Percentiles rank a stretch among this genome's conserved stretches.
phyloP scores from a whole-genome alignment of 768 basidiomycete species.

The Cyclocybe aegerita region DNA sequence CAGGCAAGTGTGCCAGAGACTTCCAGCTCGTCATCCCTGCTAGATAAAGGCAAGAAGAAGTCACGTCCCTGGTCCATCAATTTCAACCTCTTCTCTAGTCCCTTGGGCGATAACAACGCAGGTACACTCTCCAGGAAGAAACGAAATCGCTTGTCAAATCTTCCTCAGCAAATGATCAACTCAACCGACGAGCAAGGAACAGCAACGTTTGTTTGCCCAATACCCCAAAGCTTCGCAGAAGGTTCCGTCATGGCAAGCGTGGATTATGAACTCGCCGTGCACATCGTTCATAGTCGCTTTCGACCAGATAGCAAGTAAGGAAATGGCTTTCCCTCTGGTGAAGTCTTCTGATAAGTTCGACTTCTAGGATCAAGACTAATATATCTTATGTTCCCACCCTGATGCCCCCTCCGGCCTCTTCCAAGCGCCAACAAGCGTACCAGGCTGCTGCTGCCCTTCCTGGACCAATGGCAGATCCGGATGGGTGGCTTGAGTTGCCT shows the following conservation, averaged over 20 bases:
- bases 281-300: constrained; percentile 1
- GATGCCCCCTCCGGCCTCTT: constrained; percentile 28
- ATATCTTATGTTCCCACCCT: constrained; percentile 16
- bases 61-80: neutral
- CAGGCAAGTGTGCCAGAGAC: neutral
- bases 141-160: neutral
- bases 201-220: neutral
- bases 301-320: constrained; percentile 3
- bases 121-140: neutral
- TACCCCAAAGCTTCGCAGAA: constrained; percentile 3
- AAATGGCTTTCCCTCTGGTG: neutral
- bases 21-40: too few relatives aligned
- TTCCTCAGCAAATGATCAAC: neutral
- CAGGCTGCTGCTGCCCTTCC: constrained; percentile 20
- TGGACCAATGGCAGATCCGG: constrained; percentile 30
- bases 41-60: too few relatives aligned
- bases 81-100: neutral
- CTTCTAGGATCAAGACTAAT: neutral
- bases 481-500: constrained; percentile 30
- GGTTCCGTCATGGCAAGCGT: neutral
- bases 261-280: constrained; percentile 1
- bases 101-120: neutral
- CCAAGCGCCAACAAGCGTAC: constrained; percentile 29
- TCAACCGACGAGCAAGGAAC: neutral
- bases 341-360: neutral